phyloP scores from a whole-genome alignment of 805 yeast species.

The Candida insectorum region DNA sequence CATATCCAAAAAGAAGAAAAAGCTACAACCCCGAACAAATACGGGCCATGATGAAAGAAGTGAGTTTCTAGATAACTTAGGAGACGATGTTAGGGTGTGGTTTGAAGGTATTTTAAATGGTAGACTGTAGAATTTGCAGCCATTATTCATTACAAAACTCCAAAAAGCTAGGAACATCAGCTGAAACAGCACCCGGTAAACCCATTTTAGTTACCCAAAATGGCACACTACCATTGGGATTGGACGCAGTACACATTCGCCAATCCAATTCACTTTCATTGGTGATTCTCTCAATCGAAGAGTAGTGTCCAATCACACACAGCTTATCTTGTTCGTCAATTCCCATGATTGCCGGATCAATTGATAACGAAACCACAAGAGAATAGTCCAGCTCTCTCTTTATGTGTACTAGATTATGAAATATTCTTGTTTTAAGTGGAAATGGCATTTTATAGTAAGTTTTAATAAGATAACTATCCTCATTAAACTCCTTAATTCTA shows the following conservation, averaged over 20 bases:
- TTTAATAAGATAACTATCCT: constrained; percentile 26
- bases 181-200: constrained; percentile 32
- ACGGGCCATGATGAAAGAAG: neutral
- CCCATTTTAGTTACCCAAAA: constrained; percentile 28
- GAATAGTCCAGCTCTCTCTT: constrained; percentile 17
- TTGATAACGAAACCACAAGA: constrained; percentile 30
- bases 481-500: constrained; percentile 15
- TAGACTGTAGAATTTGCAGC: constrained; percentile 9
- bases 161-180: constrained; percentile 39
- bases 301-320: constrained; percentile 29
- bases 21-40: neutral
- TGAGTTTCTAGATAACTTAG: constrained; percentile 39
- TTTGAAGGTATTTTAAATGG: constrained; percentile 25
- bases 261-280: constrained; percentile 24
- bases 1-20: constrained; percentile 12
- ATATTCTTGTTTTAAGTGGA: constrained; percentile 33
- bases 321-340: constrained; percentile 10
- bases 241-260: constrained; percentile 39
- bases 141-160: constrained; percentile 19
- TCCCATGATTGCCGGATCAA: constrained; percentile 22
- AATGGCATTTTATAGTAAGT: constrained; percentile 33
- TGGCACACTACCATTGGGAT: constrained; percentile 39
- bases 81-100: constrained; percentile 42
- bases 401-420: constrained; percentile 34
- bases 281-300: constrained; percentile 33